Evolutionary conservation across 805 yeast genomes (phyloP).

Genomic region (Candida stauntonica): DNA sequence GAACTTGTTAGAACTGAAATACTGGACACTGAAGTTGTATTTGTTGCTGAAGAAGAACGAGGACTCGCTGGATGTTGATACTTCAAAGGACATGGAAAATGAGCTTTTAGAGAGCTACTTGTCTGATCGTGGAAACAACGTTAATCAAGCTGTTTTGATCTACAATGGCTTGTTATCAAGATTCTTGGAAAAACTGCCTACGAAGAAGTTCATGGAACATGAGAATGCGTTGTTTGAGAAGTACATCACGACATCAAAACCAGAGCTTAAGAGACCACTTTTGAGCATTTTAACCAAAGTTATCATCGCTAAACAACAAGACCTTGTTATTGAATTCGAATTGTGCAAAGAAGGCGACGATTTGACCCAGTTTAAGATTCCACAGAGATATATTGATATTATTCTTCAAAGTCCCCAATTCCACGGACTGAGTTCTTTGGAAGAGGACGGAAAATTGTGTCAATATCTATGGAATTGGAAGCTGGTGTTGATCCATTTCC

Average conservation of each 20-base stretch:
- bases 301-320: slow-evolving; percentile 49
- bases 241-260: slow-evolving; percentile 26
- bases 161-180: slow-evolving; percentile 35
- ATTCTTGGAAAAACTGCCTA: slow-evolving; percentile 29
- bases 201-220: slow-evolving; percentile 30
- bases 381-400: slow-evolving; percentile 33
- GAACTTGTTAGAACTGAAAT: slow-evolving; percentile 38
- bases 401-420: slow-evolving; percentile 29
- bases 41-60: slow-evolving; percentile 25
- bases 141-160: slow-evolving; percentile 31
- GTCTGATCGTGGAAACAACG: slow-evolving; percentile 20
- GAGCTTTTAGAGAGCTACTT: slow-evolving; percentile 41
- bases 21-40: slow-evolving; percentile 42
- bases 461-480: slow-evolving; percentile 66
- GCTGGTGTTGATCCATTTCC: slow-evolving; percentile 56
- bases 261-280: slow-evolving; percentile 42
- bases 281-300: slow-evolving; percentile 35
- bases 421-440: slow-evolving; percentile 35
- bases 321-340: slow-evolving; percentile 57
- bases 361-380: slow-evolving; percentile 25
- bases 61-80: slow-evolving; percentile 27
- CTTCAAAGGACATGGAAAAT: slow-evolving; percentile 31
- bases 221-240: slow-evolving; percentile 33
- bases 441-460: slow-evolving; percentile 33
- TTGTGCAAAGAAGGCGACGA: slow-evolving; percentile 35